Base-by-base conservation (phyloP, 2,329 filamentous ascomycete species). In the Stagonosporopsis tanaceti region DNA sequence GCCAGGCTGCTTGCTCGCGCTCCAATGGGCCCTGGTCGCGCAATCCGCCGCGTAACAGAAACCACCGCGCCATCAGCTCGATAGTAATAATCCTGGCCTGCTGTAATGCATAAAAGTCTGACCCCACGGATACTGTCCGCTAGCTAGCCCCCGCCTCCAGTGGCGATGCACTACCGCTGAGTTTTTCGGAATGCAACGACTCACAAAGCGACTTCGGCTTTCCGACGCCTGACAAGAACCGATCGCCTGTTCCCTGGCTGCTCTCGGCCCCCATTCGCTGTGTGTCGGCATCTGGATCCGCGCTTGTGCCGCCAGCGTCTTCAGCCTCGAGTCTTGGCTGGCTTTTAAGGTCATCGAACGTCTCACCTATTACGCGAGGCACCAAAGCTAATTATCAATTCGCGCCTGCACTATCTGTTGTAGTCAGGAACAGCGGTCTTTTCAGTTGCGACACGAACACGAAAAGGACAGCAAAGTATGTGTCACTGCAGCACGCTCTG, bases 171-270 rank as follows among this genome's bases (percentile, higher is more conserved):
- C 57, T 51, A 63, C 56, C 66, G 68, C 63, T 59, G 53, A 53
- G 65, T 61, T 67, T 70, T 57, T 71, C 68, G 68, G 68, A 69
- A 68, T 56, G 39, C 61, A 57, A 53, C 59, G 53, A 61, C 50
- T 63, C 59, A 61, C 57, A 59, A 39, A 46, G 52, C 61, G 56
- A 63, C 44, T 53, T 61, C 60, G 58, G 58, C 55, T 57, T 47
- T 40, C 54, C 53, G 47, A 58, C 40, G 24, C 50, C 53, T 56
- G 38, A 42, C 53, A 34, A 48, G 47, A 52, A 46, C 40, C 51
- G 44, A 56, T 39, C 41, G 27, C 41, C 52, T 46, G 17, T 40
- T 54, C n/a, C 42, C 47, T 42, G 22, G 41, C 9, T 12, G 48
- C 38, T 27, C 7, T n/a, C 17, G 25, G 3, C 37, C 15, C 37